A percentile compares a stretch with the other conserved stretches of the same genome.
Conservation (phyloP, 129 eudicot species). For the Kitagawia praeruptora region DNA sequence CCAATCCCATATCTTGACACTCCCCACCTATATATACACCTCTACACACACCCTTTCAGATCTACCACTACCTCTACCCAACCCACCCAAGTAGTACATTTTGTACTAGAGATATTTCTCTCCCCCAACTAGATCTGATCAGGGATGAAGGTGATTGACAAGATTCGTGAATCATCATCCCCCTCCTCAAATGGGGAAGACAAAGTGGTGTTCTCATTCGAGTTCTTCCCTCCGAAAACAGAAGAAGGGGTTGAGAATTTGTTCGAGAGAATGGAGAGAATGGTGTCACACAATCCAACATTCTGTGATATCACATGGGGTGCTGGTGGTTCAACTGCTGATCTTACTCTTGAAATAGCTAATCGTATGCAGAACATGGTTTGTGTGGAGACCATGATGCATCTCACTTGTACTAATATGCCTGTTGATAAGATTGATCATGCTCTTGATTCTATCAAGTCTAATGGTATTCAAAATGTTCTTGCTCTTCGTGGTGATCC, state of each 20-base stretch:
- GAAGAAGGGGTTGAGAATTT: slow-evolving; percentile 93
- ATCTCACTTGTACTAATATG: slow-evolving; percentile 95
- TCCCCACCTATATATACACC: neutral
- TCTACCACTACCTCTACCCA: neutral
- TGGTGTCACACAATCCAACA: slow-evolving; percentile 86
- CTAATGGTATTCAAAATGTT: slow-evolving; percentile 85
- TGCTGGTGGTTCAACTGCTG: slow-evolving; percentile 97
- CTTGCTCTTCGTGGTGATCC: slow-evolving; percentile 96
- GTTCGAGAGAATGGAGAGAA: slow-evolving; percentile 90
- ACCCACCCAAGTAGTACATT: neutral
- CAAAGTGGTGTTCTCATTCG: slow-evolving; percentile 74
- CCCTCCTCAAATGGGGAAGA: slow-evolving; percentile 27
- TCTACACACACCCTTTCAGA: neutral
- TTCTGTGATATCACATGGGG: slow-evolving; percentile 99
- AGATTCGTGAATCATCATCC: slow-evolving; percentile 26
- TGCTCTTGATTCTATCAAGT: slow-evolving; percentile 65
- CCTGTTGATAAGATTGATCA: slow-evolving; percentile 94
- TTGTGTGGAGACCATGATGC: slow-evolving; percentile 99
- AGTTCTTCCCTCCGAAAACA: slow-evolving; percentile 94
- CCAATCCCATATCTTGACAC: neutral
- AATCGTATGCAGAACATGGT: slow-evolving; percentile 96
- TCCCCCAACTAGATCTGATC: neutral
- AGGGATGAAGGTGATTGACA: slow-evolving; percentile 85
- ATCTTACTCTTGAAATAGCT: slow-evolving; percentile 82
- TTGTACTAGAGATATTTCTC: neutral